Evolutionary conservation across 768 basidiomycete genomes (phyloP).

Genomic region (Zangia roseola): DNA sequence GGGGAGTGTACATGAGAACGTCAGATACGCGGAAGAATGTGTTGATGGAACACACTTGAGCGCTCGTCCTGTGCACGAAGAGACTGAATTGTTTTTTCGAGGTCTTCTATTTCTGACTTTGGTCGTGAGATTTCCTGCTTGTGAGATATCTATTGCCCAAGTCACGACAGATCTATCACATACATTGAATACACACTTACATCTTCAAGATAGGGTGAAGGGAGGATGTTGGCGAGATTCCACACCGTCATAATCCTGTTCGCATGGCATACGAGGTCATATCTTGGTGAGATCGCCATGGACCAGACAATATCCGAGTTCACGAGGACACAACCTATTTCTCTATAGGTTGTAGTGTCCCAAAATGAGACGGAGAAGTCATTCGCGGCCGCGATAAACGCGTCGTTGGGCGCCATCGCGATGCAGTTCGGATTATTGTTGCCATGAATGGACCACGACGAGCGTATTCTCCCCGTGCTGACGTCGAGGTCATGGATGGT

Average conservation of each 20-base stretch:
- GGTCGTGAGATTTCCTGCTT: background rate
- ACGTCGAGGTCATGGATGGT: background rate
- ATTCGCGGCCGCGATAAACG: background rate
- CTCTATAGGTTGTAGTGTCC: background rate
- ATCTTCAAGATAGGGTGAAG: background rate
- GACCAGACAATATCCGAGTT: background rate
- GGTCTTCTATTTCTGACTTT: background rate
- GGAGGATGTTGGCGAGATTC: background rate
- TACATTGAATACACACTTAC: background rate
- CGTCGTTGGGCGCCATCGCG: background rate
- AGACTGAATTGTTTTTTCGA: background rate
- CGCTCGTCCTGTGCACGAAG: background rate
- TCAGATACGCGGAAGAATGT: background rate
- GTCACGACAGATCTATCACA: too few relatives aligned
- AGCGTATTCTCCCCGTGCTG: background rate
- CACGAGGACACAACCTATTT: background rate
- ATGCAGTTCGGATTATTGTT: background rate
- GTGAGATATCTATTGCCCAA: too few relatives aligned
- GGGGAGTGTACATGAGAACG: too few relatives aligned
- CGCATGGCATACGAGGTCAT: background rate
- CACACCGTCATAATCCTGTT: background rate
- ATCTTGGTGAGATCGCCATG: background rate
- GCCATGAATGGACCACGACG: background rate
- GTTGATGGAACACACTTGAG: background rate
- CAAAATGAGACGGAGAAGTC: background rate